These are phyloP conservation scores for Naganishia albida DNA, from an alignment of 1,284 basidiomycete species.

Conservation along the genomic window DNA sequence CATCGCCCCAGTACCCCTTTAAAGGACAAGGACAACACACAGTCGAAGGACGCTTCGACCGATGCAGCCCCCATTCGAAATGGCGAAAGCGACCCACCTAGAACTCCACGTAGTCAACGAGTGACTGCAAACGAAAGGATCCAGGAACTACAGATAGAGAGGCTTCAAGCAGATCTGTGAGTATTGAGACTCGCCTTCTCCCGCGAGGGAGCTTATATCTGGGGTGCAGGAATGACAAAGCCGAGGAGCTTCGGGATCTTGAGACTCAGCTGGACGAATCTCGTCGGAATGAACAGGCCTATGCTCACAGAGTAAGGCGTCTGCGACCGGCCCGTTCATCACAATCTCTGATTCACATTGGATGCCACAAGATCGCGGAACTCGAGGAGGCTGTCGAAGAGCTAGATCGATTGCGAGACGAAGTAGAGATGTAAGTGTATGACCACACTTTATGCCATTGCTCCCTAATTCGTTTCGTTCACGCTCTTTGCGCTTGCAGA, in stretches of 20 bases:
- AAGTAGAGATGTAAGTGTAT: conserved; percentile 82
- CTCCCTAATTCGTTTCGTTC: no score
- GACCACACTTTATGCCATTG: background rate
- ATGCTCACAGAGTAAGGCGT: background rate
- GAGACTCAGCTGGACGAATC: conserved; percentile 22
- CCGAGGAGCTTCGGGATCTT: conserved; percentile 16
- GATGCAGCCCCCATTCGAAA: background rate
- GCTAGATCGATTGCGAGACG: conserved; percentile 82
- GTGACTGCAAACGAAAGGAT: conserved; percentile 8
- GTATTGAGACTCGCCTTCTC: background rate
- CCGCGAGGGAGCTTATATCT: no score
- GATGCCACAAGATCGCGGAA: conserved; percentile 23
- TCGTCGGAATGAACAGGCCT: background rate
- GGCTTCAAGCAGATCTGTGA: conserved; percentile 16
- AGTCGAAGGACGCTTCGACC: no score
- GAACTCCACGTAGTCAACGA: background rate
- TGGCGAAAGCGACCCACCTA: background rate
- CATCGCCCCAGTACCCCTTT: no score
- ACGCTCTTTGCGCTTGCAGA: conserved; percentile 53
- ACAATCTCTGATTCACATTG: background rate
- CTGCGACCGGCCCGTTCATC: background rate
- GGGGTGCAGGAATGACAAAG: conserved; percentile 25
- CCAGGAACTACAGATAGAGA: conserved; percentile 12
- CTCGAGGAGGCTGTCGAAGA: conserved; percentile 37
- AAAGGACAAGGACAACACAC: no score